These are phyloP conservation scores for Trichoderma lentiforme DNA, from an alignment of 2,329 filamentous ascomycete genomes.

Conservation along the genomic window DNA sequence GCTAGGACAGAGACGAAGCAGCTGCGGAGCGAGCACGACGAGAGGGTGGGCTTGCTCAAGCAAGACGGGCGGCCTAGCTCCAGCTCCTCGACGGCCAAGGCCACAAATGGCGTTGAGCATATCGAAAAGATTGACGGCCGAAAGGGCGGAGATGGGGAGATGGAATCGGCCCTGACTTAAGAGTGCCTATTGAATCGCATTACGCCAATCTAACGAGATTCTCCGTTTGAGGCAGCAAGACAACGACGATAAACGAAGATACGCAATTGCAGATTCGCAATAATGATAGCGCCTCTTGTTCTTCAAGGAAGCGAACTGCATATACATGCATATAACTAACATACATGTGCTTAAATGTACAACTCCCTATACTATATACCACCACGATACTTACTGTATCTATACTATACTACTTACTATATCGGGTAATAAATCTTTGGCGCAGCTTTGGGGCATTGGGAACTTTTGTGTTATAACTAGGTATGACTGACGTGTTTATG, in stretches of 20 bases:
- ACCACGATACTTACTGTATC: background rate
- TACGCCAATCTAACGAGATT: background rate
- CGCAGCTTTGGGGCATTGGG: background rate
- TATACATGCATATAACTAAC: background rate
- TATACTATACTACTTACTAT: background rate
- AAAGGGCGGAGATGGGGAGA: background rate
- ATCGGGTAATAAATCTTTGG: background rate
- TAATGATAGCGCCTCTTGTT: background rate
- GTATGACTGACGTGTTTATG: background rate
- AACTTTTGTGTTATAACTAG: background rate
- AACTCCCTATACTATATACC: background rate
- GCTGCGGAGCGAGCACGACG: conserved; percentile 33
- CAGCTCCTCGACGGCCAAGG: background rate
- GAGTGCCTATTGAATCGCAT: background rate
- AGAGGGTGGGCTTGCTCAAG: conserved; percentile 27
- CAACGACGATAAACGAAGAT: background rate
- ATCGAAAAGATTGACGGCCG: background rate
- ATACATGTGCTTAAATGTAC: background rate
- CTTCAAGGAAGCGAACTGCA: background rate
- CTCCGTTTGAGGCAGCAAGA: background rate
- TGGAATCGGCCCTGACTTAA: background rate
- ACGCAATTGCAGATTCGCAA: background rate
- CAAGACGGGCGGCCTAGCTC: conserved; percentile 18
- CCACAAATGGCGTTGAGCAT: background rate
- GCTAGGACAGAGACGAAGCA: conserved; percentile 35